Conservation (phyloP, 1,284 basidiomycete species). For the Ganoderma resinaceum region DNA sequence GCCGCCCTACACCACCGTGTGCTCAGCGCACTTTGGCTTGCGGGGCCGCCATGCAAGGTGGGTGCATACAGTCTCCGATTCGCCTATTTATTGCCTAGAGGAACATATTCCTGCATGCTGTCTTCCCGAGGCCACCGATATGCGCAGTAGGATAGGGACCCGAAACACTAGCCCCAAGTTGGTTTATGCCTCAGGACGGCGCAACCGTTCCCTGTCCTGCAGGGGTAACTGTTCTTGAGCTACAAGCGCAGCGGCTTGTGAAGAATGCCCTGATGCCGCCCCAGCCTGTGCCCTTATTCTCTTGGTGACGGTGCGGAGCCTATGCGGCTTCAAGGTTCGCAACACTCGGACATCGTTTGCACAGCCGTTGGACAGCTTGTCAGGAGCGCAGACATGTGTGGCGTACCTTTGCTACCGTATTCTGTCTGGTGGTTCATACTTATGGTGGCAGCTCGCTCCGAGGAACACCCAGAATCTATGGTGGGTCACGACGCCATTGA, state of each 20-base stretch:
- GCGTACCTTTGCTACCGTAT: conserved; percentile 1
- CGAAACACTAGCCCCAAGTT: not conserved
- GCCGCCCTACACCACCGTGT: not conserved
- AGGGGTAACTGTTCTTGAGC: not conserved
- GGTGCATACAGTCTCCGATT: not conserved
- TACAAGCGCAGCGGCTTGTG: not conserved
- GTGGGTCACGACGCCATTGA: not conserved
- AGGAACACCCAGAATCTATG: not conserved
- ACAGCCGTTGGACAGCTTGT: not conserved
- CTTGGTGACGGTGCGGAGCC: not conserved
- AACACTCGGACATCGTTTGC: not conserved
- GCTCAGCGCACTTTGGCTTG: not conserved
- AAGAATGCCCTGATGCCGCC: not conserved
- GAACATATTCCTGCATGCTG: not conserved
- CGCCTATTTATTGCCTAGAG: not conserved
- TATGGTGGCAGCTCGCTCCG: not conserved
- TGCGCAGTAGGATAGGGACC: not conserved
- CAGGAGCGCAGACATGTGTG: not conserved
- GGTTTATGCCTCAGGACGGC: not conserved
- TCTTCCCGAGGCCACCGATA: not conserved
- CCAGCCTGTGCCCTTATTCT: not conserved
- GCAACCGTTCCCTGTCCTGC: not conserved
- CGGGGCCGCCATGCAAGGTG: not conserved
- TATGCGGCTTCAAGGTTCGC: not conserved
- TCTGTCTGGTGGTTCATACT: not conserved